Evolutionary conservation across 139 green algal genomes (phyloP).

Genomic region (Gonium pectorale): DNA sequence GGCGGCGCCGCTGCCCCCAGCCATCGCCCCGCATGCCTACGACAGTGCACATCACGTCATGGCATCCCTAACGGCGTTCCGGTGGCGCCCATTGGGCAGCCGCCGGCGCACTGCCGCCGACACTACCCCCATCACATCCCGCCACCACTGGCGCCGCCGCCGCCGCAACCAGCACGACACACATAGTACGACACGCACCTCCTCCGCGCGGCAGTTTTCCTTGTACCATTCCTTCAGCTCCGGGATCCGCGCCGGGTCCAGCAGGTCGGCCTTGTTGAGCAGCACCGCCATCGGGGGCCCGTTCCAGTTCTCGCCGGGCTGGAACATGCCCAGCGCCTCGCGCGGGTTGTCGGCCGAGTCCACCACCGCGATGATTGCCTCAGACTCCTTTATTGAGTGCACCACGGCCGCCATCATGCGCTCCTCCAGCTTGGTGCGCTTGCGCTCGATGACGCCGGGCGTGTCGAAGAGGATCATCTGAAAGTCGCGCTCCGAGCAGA

Average conservation of each 20-base stretch:
- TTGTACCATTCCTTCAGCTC: slow-evolving; percentile 70
- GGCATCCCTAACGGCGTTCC: too few relatives aligned
- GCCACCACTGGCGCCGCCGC: too few relatives aligned
- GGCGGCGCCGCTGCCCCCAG: too few relatives aligned
- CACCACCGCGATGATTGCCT: slow-evolving; percentile 76
- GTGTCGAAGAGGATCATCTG: slow-evolving; percentile 96
- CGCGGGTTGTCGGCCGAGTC: slow-evolving; percentile 54
- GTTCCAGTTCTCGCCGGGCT: slow-evolving; percentile 64
- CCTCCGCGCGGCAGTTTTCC: slow-evolving; percentile 51
- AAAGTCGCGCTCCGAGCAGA: slow-evolving; percentile 75
- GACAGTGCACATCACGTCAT: too few relatives aligned
- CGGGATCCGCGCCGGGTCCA: slow-evolving; percentile 57
- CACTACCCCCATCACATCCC: too few relatives aligned
- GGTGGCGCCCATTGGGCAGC: too few relatives aligned
- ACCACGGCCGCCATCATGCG: slow-evolving; percentile 93
- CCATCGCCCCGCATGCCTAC: too few relatives aligned
- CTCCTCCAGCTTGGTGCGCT: slow-evolving; percentile 89
- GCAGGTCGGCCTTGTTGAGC: slow-evolving; percentile 88
- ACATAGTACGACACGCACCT: too few relatives aligned
- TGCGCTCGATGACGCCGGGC: slow-evolving; percentile 85
- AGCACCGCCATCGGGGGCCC: slow-evolving; percentile 85
- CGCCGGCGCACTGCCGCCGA: too few relatives aligned
- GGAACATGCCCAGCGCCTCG: slow-evolving; percentile 81
- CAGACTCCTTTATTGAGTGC: slow-evolving; percentile 76
- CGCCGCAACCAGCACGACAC: too few relatives aligned